These are phyloP conservation scores for Pythium grandisporangium DNA, from an alignment of 352 stramenopile genomes.

Conservation along the genomic window DNA sequence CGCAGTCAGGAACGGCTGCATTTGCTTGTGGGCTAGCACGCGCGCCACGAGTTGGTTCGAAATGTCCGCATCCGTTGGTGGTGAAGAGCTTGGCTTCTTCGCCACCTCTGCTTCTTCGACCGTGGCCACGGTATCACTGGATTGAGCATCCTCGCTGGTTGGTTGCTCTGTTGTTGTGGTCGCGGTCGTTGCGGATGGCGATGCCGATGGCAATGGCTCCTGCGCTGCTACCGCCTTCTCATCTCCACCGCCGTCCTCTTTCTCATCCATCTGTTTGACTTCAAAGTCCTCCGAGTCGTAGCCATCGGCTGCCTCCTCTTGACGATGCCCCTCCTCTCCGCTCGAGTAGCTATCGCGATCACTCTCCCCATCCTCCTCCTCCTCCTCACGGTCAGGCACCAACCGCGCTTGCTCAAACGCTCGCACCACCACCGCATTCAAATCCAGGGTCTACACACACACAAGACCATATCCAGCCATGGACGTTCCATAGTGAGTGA, in stretches of 20 bases:
- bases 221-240: not conserved
- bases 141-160: not conserved
- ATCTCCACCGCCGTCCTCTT: constrained; percentile 5
- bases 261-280: constrained; percentile 3
- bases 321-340: not conserved
- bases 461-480: too few relatives aligned
- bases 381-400: constrained; percentile 13
- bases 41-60: constrained; percentile 37
- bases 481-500: too few relatives aligned
- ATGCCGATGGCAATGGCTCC: too few relatives aligned
- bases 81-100: not conserved
- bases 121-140: not conserved
- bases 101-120: not conserved
- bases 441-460: constrained; percentile 31
- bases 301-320: constrained; percentile 20
- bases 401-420: constrained; percentile 37
- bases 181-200: too few relatives aligned
- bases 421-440: constrained; percentile 31
- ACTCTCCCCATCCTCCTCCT: constrained; percentile 6
- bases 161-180: too few relatives aligned
- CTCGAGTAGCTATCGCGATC: not conserved
- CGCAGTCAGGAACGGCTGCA: constrained; percentile 47
- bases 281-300: constrained; percentile 40
- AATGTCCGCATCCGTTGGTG: constrained; percentile 4
- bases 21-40: constrained; percentile 63